phyloP scores from a whole-genome alignment of 2,329 filamentous ascomycete genomes.

The Apiospora pterosperma region DNA sequence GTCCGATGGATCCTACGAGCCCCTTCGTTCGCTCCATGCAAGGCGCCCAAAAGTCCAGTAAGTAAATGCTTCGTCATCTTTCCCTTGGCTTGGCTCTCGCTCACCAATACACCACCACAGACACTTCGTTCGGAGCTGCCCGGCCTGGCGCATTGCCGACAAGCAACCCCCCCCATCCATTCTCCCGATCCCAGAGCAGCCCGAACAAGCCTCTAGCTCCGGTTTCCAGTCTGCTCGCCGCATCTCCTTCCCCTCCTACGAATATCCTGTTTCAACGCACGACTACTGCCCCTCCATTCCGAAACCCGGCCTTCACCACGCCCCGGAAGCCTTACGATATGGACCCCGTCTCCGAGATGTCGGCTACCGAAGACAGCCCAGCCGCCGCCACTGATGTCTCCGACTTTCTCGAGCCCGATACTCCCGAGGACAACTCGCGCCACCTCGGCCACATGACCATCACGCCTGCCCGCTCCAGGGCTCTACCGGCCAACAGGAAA shows the following conservation, averaged over 20 bases:
- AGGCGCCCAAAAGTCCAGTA: constrained; percentile 38
- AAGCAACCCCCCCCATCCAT: not conserved
- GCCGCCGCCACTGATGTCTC: constrained; percentile 41
- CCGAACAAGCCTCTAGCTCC: constrained; percentile 36
- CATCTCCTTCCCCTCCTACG: constrained; percentile 36
- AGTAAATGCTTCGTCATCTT: constrained; percentile 15
- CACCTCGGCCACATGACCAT: constrained; percentile 41
- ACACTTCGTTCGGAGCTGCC: not conserved
- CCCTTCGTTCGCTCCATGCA: constrained; percentile 55
- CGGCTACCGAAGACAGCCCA: constrained; percentile 58
- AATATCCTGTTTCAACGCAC: constrained; percentile 31
- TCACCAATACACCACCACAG: not conserved
- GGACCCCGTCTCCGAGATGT: constrained; percentile 50
- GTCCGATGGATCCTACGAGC: constrained; percentile 57
- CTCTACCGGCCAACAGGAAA: constrained; percentile 31
- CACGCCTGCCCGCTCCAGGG: constrained; percentile 46
- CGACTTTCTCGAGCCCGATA: constrained; percentile 45
- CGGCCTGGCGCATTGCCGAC: not conserved
- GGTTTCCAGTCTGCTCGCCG: constrained; percentile 22
- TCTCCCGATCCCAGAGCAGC: constrained; percentile 18
- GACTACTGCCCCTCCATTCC: constrained; percentile 49
- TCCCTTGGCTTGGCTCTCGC: not conserved
- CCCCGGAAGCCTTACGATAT: constrained; percentile 57
- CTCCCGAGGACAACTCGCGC: constrained; percentile 37
- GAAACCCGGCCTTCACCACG: constrained; percentile 63